Percentiles rank a stretch among this genome's conserved stretches.
These are phyloP conservation scores for Trichoderma virens DNA, from an alignment of 495 filamentous ascomycete species.

Conservation along the genomic window DNA sequence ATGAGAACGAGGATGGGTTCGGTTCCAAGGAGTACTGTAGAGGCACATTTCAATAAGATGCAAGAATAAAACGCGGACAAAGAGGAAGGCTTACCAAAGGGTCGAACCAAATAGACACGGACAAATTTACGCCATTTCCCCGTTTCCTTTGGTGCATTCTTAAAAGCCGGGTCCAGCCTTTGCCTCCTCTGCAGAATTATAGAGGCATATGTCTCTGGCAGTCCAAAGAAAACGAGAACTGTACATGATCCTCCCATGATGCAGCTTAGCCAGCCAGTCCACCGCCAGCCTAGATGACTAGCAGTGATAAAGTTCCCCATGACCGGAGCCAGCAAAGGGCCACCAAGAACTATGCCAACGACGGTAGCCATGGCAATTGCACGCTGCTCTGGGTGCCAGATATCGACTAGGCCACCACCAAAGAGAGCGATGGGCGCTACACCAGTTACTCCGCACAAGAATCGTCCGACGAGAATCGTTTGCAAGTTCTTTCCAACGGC, in stretches of 20 bases:
- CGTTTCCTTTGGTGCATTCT: neutral
- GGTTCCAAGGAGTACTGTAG: slow-evolving; percentile 14
- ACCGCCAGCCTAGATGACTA: slow-evolving; percentile 48
- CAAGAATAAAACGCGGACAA: neutral
- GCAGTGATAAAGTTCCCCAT: slow-evolving; percentile 37
- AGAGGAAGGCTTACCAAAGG: neutral
- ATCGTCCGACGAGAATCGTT: slow-evolving; percentile 55
- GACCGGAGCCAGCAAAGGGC: slow-evolving; percentile 49
- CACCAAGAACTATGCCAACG: slow-evolving; percentile 44
- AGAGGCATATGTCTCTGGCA: slow-evolving; percentile 51
- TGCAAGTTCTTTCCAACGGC: slow-evolving; percentile 52
- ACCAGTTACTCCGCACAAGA: slow-evolving; percentile 56
- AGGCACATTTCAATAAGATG: neutral
- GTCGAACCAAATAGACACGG: neutral
- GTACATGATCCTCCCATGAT: slow-evolving; percentile 22
- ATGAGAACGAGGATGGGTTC: slow-evolving; percentile 35
- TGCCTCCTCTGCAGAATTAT: slow-evolving; percentile 45
- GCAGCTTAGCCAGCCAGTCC: slow-evolving; percentile 55
- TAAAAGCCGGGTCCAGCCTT: slow-evolving; percentile 20
- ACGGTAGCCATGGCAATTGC: slow-evolving; percentile 54
- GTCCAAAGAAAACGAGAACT: slow-evolving; percentile 27
- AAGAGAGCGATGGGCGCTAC: slow-evolving; percentile 55
- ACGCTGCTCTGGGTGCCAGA: slow-evolving; percentile 53
- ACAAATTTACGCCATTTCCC: neutral
- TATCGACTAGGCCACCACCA: slow-evolving; percentile 52